These are phyloP conservation scores for Neophaeococcomyces mojaviensis DNA, from an alignment of 2,329 filamentous ascomycete species.

Conservation along the genomic window DNA sequence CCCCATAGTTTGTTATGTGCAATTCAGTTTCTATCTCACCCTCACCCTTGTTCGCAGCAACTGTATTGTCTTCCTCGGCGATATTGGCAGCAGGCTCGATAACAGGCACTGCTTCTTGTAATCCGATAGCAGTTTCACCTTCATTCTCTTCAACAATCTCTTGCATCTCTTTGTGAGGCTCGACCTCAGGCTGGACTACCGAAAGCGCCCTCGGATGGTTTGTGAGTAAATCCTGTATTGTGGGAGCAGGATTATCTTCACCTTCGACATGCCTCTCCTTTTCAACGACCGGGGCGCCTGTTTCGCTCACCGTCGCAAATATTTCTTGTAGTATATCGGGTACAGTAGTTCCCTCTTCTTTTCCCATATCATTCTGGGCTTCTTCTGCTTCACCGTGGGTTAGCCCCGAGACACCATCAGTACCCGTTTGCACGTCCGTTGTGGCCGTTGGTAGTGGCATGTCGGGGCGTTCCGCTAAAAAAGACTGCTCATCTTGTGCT, in stretches of 20 bases:
- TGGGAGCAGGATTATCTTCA: neutral
- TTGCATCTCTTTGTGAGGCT: too few species aligned
- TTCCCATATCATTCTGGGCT: neutral
- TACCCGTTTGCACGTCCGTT: slow-evolving; percentile 26
- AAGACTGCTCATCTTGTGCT: slow-evolving; percentile 43
- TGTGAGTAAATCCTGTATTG: neutral
- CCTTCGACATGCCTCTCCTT: neutral
- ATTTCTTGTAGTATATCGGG: neutral
- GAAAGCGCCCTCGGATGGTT: slow-evolving; percentile 4
- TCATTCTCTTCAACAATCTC: neutral
- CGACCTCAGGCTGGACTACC: neutral
- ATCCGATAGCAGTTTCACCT: neutral
- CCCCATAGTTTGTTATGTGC: too few species aligned
- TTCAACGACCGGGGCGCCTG: neutral
- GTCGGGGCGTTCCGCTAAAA: slow-evolving; percentile 60
- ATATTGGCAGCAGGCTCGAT: too few species aligned
- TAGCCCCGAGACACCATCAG: slow-evolving; percentile 41
- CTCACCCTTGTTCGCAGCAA: too few species aligned
- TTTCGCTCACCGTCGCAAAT: neutral
- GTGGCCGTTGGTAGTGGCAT: slow-evolving; percentile 43
- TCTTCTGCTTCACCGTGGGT: slow-evolving; percentile 2
- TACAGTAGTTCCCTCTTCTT: slow-evolving; percentile 1
- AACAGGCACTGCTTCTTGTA: too few species aligned
- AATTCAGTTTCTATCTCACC: too few species aligned
- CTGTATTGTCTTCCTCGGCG: too few species aligned